phyloP scores from a whole-genome alignment of 331 rosid genomes.

The Quercus phellos region DNA sequence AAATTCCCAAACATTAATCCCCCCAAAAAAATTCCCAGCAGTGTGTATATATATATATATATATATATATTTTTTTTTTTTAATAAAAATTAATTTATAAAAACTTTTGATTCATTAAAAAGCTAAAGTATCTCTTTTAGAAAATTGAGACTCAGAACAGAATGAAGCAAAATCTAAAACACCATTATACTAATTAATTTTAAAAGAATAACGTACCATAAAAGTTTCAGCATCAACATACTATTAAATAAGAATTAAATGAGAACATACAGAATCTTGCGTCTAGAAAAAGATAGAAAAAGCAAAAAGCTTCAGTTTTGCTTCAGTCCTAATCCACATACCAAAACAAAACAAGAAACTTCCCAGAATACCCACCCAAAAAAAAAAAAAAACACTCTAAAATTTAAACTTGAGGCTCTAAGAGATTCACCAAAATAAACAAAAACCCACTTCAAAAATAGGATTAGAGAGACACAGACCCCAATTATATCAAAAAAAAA shows the following conservation, averaged over 20 bases:
- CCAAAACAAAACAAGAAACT: background rate
- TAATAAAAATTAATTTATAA: background rate
- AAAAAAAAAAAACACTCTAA: background rate
- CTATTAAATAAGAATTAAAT: constrained; percentile 5
- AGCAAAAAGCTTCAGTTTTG: constrained; percentile 33
- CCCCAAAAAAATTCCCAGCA: background rate
- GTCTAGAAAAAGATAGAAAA: constrained; percentile 29
- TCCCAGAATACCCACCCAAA: constrained; percentile 12
- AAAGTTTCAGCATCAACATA: constrained; percentile 17
- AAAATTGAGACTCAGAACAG: constrained; percentile 14
- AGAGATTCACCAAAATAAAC: background rate
- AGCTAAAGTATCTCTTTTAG: constrained; percentile 18
- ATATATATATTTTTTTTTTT: background rate
- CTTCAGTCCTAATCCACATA: constrained; percentile 37
- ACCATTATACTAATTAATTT: background rate
- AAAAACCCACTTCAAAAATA: background rate
- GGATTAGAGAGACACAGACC: background rate
- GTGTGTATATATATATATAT: background rate
- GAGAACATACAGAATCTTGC: constrained; percentile 24
- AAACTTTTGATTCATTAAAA: constrained; percentile 25
- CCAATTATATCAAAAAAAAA: background rate
- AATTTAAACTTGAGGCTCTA: background rate
- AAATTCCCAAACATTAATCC: background rate
- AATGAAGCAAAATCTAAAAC: constrained; percentile 20
- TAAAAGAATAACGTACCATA: constrained; percentile 8